Percentiles rank a stretch among this genome's conserved stretches.
Conservation (phyloP, 495 filamentous ascomycete species). For the Letharia columbiana region DNA sequence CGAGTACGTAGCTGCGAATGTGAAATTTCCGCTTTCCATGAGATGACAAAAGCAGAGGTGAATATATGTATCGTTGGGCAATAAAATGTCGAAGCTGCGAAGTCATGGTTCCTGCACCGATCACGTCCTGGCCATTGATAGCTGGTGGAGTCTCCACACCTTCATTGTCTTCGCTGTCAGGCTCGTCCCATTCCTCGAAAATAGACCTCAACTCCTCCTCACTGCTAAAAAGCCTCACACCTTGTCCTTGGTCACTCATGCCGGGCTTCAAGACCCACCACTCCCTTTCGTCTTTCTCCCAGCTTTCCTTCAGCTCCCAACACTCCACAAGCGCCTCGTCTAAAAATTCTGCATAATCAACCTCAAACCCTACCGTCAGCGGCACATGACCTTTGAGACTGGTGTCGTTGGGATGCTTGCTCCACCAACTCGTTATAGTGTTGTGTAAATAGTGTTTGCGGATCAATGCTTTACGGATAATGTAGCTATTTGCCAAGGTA, state of each 20-base stretch:
- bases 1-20: constrained; percentile 82
- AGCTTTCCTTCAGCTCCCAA: constrained; percentile 71
- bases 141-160: constrained; percentile 27
- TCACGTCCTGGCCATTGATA: constrained; percentile 25
- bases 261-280: constrained; percentile 99
- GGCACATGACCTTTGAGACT: constrained; percentile 57
- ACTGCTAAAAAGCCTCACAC: constrained; percentile 78
- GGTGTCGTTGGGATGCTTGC: constrained; percentile 66
- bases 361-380: constrained; percentile 70
- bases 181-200: constrained; percentile 75
- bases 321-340: constrained; percentile 87
- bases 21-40: constrained; percentile 78
- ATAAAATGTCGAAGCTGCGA: constrained; percentile 94
- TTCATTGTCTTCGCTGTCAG: constrained; percentile 52
- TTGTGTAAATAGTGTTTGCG: constrained; percentile 85
- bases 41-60: constrained; percentile 62
- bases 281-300: constrained; percentile 55
- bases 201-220: constrained; percentile 71
- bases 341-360: constrained; percentile 94
- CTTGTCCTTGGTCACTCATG: constrained; percentile 94
- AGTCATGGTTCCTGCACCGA: constrained; percentile 58
- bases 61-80: constrained; percentile 90
- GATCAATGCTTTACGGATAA: constrained; percentile 96
- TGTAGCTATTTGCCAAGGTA: constrained; percentile 68
- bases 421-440: constrained; percentile 69